Conservation (phyloP, 1,139 yeast species). For the Pichia sp. region DNA sequence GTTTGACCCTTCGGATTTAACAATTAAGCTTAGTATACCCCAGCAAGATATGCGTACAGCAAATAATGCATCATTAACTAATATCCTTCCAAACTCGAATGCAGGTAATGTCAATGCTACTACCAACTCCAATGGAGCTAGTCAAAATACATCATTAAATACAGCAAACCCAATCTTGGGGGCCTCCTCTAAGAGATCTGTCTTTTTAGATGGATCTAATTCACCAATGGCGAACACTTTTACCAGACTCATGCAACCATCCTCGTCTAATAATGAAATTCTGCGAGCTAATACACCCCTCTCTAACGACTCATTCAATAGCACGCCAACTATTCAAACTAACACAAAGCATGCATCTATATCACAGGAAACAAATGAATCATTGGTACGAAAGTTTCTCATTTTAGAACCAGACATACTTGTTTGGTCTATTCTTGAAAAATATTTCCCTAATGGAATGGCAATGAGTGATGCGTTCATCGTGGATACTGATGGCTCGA, state of each 20-base stretch:
- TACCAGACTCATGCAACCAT: slow-evolving; percentile 10
- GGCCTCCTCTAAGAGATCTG: neutral
- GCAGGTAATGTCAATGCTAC: neutral
- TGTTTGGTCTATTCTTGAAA: slow-evolving; percentile 60
- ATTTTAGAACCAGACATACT: slow-evolving; percentile 64
- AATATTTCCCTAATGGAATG: slow-evolving; percentile 69
- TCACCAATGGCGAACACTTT: slow-evolving; percentile 2
- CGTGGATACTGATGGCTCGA: slow-evolving; percentile 36
- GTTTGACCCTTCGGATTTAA: slow-evolving; percentile 70
- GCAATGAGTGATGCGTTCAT: slow-evolving; percentile 63
- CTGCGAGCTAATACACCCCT: slow-evolving; percentile 15
- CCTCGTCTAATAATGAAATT: slow-evolving; percentile 10
- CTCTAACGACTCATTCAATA: slow-evolving; percentile 14
- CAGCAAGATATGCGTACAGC: neutral
- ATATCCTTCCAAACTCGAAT: neutral
- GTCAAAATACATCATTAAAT: neutral
- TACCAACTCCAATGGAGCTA: no score
- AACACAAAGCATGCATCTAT: slow-evolving; percentile 18
- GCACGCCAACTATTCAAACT: slow-evolving; percentile 1
- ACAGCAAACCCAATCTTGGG: neutral
- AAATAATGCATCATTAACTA: neutral
- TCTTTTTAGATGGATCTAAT: slow-evolving; percentile 7
- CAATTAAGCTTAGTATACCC: slow-evolving; percentile 39
- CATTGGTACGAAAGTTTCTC: slow-evolving; percentile 9
- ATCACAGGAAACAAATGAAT: neutral